Evolutionary conservation across 2,329 filamentous ascomycete species (phyloP), one percentile per base, ranked within the genome.

Genomic region (Venturia nashicola): DNA sequence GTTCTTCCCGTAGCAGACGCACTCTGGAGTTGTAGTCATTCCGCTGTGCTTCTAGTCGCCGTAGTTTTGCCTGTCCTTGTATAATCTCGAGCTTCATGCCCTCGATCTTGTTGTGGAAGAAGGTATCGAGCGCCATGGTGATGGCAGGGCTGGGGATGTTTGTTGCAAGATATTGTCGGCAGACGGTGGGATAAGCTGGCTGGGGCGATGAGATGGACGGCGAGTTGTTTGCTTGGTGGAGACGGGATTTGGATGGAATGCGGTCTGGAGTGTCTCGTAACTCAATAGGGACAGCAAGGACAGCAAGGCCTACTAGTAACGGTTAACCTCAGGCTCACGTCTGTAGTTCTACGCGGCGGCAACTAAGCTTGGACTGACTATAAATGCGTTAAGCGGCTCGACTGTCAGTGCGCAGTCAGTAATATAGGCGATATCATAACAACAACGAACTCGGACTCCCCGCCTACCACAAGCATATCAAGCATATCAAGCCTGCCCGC

Each of bases 71-170:
- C 80, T 99, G 94, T 64, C 94, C 93, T 79, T 97, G 93, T 76
- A 99, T 93, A 76, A 99, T 99, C 85, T 99, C 93, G 76, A 99
- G 91, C 88, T 97, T 97, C 90, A 97, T 96, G 76, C 89, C 87
- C 90, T 99, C 94, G 80, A 97, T 97, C 84, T 99, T 99, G 83
- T 97, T 97, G 80, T 94, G 90, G 78, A 96, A 99, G 82, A 97
- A 99, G 79, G 89, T 96, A 79, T 97, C 94, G 80, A 99, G 90
- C 85, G 93, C 92, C 94, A 99, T 99, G 76, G 75, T 87, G 84
- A 77, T 75, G 65, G 57, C 32, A 42, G 23, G 23, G 64, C 62
- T 64, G 61, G 2, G 51, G 57, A 66, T 55, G 27, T 57, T 34
- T 57, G 51, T 36, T 57, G 27, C 32, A 36, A 14, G 64, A 57